Base-by-base conservation (phyloP, 306 rosid species). In the Glycine latifolia region DNA sequence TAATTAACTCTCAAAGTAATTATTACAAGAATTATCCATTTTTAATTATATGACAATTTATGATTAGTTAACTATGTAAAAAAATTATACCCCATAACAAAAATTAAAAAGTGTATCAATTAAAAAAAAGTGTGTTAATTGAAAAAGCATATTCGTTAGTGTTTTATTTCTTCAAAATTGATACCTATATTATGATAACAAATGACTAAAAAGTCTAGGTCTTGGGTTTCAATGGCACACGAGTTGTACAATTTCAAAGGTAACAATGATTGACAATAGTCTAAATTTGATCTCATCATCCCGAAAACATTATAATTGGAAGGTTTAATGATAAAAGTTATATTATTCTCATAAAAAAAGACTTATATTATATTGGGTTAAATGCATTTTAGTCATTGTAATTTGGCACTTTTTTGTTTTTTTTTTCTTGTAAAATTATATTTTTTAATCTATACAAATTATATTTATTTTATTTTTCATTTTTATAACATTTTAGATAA, bases 221-320 rank as follows among this genome's bases (percentile, higher is more conserved):
- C n/a, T 67, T 16, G 15, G 55, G 49, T 44, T 68, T 44, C 37
- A 46, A 68, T 37, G 35, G 39, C 73, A 26, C 44, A 31, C 11
- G 67, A 61, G 44, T 33, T 26, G n/a, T 61, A 61, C 67, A 61
- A 11, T 61, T 61, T 61, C 15, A 61, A 61, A 61, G n/a, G n/a
- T 26, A 20, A 33, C 37, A 60, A 33, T 61, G 44, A 61, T 31
- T 61, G 43, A 31, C 31, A 60, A 10, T 39, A 61, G 43, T 61
- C 8, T 11, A 31, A 31, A 31, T 33, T 61, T 61, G 17, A 59
- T 59, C 10, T 26, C 43, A 10, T 60, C 41, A 4, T 60, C 41
- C 10, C n/a, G 26, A 60, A 60, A 60, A 60, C 13, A 26, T 26
- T 10, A 60, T 60, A 9, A 60, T 60, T 26, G 43, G 43, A 60